Evolutionary conservation across 495 filamentous ascomycete species (phyloP).

Genomic region (Talaromyces ruber): DNA sequence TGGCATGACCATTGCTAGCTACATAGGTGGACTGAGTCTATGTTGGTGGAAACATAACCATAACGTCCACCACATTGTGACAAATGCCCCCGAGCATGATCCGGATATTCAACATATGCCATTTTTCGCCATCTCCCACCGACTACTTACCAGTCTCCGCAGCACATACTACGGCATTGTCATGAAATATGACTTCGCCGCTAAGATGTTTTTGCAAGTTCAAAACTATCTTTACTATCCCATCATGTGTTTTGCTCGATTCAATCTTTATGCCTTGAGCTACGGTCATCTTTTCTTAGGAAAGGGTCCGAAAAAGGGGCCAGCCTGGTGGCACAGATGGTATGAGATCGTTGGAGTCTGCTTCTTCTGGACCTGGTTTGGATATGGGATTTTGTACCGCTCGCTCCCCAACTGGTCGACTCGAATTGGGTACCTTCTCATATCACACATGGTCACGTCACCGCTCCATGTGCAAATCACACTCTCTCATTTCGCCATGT

Average conservation of each 20-base stretch:
- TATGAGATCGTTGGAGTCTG: slow-evolving; percentile 73
- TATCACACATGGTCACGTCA: slow-evolving; percentile 81
- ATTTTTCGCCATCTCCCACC: slow-evolving; percentile 86
- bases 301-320: slow-evolving; percentile 70
- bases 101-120: slow-evolving; percentile 97
- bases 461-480: slow-evolving; percentile 94
- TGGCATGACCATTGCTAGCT: slow-evolving; percentile 87
- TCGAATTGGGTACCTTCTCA: slow-evolving; percentile 67
- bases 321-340: slow-evolving; percentile 84
- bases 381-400: slow-evolving; percentile 74
- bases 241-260: slow-evolving; percentile 77
- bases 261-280: slow-evolving; percentile 82
- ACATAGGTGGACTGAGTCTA: slow-evolving; percentile 78
- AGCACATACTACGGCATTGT: slow-evolving; percentile 86
- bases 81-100: slow-evolving; percentile 93
- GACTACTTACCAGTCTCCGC: slow-evolving; percentile 65
- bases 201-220: slow-evolving; percentile 60
- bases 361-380: slow-evolving; percentile 95
- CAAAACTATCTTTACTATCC: slow-evolving; percentile 85
- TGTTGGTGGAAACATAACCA: slow-evolving; percentile 98
- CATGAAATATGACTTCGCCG: slow-evolving; percentile 75
- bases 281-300: slow-evolving; percentile 74
- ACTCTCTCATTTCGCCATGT: slow-evolving; percentile 95
- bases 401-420: slow-evolving; percentile 61
- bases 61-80: slow-evolving; percentile 97